Evolutionary conservation across 2,329 filamentous ascomycete genomes (phyloP).

Genomic region (Alternaria arborescens): DNA sequence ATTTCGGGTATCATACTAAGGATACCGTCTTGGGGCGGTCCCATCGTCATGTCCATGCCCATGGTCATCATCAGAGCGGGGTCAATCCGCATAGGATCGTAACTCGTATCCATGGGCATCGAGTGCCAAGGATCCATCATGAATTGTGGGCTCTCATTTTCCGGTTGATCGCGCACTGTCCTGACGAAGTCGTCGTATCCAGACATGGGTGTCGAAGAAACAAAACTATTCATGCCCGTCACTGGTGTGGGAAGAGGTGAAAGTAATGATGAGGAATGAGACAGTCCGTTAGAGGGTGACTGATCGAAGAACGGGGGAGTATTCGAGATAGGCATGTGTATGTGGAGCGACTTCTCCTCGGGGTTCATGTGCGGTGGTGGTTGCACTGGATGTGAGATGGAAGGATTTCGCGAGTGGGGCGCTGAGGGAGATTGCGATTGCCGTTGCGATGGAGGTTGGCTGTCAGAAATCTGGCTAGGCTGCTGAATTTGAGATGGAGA

Average conservation of each 20-base stretch:
- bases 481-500: constrained; percentile 33
- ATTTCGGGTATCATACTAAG: constrained; percentile 58
- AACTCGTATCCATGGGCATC: constrained; percentile 56
- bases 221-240: constrained; percentile 52
- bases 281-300: constrained; percentile 46
- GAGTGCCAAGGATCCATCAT: constrained; percentile 59
- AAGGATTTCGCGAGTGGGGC: constrained; percentile 44
- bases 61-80: constrained; percentile 57
- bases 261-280: constrained; percentile 41
- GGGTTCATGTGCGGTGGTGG: constrained; percentile 40
- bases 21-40: constrained; percentile 51
- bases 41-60: constrained; percentile 56
- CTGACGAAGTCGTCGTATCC: constrained; percentile 57
- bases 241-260: constrained; percentile 52
- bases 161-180: constrained; percentile 52
- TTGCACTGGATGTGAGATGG: constrained; percentile 43
- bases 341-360: constrained; percentile 44
- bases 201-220: constrained; percentile 56
- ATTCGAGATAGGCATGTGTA: constrained; percentile 38
- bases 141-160: constrained; percentile 57
- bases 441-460: constrained; percentile 30
- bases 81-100: constrained; percentile 56
- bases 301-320: constrained; percentile 55
- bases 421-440: constrained; percentile 46
- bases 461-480: constrained; percentile 24